These are phyloP conservation scores for Ascochyta fabae DNA, from an alignment of 2,329 filamentous ascomycete species.

Conservation along the genomic window DNA sequence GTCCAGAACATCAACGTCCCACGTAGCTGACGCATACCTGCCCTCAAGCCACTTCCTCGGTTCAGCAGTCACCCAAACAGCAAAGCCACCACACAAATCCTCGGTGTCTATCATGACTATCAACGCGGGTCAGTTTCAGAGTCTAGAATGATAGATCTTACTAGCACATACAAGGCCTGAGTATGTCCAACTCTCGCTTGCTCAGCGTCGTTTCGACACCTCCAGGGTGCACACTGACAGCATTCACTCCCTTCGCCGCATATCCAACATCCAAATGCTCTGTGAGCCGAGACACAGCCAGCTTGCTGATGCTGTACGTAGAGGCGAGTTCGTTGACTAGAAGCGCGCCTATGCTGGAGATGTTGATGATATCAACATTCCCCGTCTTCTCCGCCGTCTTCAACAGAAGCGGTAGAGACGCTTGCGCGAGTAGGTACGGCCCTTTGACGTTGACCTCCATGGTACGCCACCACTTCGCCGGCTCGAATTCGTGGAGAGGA, in stretches of 20 bases:
- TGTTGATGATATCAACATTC: slow-evolving; percentile 51
- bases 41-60: slow-evolving; percentile 30
- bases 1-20: slow-evolving; percentile 34
- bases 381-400: slow-evolving; percentile 21
- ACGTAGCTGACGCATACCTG: slow-evolving; percentile 20
- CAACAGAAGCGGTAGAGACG: slow-evolving; percentile 54
- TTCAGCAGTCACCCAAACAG: slow-evolving; percentile 32
- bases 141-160: neutral
- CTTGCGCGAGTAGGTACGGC: slow-evolving; percentile 53
- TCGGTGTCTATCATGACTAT: slow-evolving; percentile 14
- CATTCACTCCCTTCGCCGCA: slow-evolving; percentile 26
- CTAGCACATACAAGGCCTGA: neutral
- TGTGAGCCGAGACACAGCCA: slow-evolving; percentile 58
- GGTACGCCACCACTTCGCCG: slow-evolving; percentile 50
- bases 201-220: slow-evolving; percentile 32
- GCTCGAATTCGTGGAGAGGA: slow-evolving; percentile 44
- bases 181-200: slow-evolving; percentile 4
- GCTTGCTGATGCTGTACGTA: slow-evolving; percentile 58
- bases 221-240: slow-evolving; percentile 35
- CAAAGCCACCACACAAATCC: slow-evolving; percentile 18
- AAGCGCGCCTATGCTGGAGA: slow-evolving; percentile 55
- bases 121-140: neutral
- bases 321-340: slow-evolving; percentile 2
- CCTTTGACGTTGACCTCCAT: slow-evolving; percentile 61
- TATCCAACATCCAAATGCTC: slow-evolving; percentile 57